A percentile compares a stretch with the other conserved stretches of the same genome.
These are phyloP conservation scores for Solanum ossicruentum DNA, from an alignment of 257 asterid species.

Conservation along the genomic window DNA sequence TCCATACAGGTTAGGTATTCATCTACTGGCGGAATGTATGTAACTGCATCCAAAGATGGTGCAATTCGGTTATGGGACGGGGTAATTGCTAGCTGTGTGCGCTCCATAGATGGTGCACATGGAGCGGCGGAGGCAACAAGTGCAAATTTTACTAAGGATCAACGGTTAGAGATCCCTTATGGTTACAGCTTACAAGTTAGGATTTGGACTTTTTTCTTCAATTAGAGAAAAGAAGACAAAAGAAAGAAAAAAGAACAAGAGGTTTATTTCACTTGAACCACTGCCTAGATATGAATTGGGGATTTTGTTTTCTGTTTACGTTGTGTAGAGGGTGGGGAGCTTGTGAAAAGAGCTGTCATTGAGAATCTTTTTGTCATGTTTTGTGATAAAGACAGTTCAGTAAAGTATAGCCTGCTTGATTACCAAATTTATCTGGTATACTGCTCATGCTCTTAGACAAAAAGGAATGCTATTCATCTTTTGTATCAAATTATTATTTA, in stretches of 20 bases:
- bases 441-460: neutral
- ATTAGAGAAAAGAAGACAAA: neutral
- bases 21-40: constrained; percentile 59
- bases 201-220: neutral
- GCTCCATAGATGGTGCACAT: constrained; percentile 60
- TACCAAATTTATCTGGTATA: neutral
- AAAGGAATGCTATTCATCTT: neutral
- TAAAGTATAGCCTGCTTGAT: neutral
- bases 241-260: neutral
- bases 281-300: neutral
- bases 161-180: constrained; percentile 27
- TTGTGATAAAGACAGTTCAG: neutral
- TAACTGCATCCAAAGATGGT: constrained; percentile 89
- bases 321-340: neutral
- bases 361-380: neutral
- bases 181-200: neutral
- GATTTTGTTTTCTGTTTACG: neutral
- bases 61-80: constrained; percentile 80
- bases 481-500: neutral
- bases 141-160: constrained; percentile 70
- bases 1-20: constrained; percentile 62
- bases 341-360: neutral
- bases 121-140: constrained; percentile 70
- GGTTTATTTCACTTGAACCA: neutral
- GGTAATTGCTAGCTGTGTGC: constrained; percentile 54